Evolutionary conservation across 2,329 filamentous ascomycete species (phyloP).

Genomic region (Clarireedia sp.): DNA sequence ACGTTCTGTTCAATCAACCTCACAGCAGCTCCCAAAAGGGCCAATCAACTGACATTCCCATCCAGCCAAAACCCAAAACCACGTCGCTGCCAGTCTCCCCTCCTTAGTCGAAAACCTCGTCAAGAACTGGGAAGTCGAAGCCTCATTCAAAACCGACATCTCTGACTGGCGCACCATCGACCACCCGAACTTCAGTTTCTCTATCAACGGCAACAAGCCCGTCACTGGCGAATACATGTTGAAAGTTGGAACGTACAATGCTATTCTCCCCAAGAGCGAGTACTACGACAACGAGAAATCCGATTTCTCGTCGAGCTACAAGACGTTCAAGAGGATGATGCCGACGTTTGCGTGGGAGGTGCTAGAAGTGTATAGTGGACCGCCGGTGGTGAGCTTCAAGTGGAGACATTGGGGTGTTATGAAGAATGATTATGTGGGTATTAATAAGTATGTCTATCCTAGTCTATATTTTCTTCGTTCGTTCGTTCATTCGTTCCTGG

Average conservation of each 20-base stretch:
- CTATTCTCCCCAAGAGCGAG: conserved; percentile 53
- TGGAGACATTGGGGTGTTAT: conserved; percentile 64
- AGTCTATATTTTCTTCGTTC: too few relatives aligned
- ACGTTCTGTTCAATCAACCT: conserved; percentile 23
- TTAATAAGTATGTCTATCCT: conserved; percentile 29
- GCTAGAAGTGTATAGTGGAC: conserved; percentile 57
- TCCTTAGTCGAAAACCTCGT: conserved; percentile 60
- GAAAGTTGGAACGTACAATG: conserved; percentile 61
- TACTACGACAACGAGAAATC: conserved; percentile 55
- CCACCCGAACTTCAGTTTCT: conserved; percentile 49
- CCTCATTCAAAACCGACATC: conserved; percentile 56
- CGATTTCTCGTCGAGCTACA: conserved; percentile 57
- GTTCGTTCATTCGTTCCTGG: too few relatives aligned
- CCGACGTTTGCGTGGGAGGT: conserved; percentile 66
- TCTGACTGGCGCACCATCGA: conserved; percentile 60
- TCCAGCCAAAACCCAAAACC: conserved; percentile 48
- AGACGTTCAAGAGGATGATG: conserved; percentile 68
- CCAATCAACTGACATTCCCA: neutral
- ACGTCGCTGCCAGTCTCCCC: conserved; percentile 48
- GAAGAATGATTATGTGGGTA: conserved; percentile 57
- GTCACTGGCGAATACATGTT: conserved; percentile 57
- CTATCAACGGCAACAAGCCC: conserved; percentile 52
- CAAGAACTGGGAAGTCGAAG: conserved; percentile 68
- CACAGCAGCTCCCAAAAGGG: neutral
- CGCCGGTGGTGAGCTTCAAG: conserved; percentile 53